A percentile compares a stretch with the other conserved stretches of the same genome.
phyloP scores from a whole-genome alignment of 2,329 filamentous ascomycete species.

The Exophiala sideris region DNA sequence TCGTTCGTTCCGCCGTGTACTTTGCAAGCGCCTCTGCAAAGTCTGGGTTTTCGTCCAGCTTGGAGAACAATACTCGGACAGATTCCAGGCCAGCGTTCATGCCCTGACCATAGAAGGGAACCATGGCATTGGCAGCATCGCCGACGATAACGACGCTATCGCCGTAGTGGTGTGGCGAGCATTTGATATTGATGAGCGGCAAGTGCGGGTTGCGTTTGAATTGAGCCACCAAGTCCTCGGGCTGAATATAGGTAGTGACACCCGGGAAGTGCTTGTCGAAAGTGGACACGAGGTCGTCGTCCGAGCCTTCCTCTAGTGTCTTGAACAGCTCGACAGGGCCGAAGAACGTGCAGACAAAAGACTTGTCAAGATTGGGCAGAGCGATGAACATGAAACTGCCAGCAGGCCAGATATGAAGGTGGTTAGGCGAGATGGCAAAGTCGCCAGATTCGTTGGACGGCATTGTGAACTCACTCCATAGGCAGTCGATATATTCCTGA shows the following conservation, averaged over 20 bases:
- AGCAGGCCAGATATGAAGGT: slow-evolving; percentile 96
- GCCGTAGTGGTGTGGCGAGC: slow-evolving; percentile 77
- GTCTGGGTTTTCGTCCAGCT: slow-evolving; percentile 62
- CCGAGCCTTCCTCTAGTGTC: slow-evolving; percentile 61
- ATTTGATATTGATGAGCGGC: slow-evolving; percentile 90
- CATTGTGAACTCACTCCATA: slow-evolving; percentile 96
- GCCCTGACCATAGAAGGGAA: slow-evolving; percentile 96
- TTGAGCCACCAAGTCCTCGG: slow-evolving; percentile 65
- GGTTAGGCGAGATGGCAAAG: slow-evolving; percentile 84
- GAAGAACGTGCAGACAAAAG: slow-evolving; percentile 94
- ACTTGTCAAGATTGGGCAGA: slow-evolving; percentile 80
- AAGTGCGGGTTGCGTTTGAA: slow-evolving; percentile 83
- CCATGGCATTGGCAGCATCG: slow-evolving; percentile 95
- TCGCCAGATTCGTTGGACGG: slow-evolving; percentile 46
- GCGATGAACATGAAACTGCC: slow-evolving; percentile 98
- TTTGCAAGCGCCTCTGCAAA: slow-evolving; percentile 57
- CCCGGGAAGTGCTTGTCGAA: slow-evolving; percentile 86
- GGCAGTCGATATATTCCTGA: slow-evolving; percentile 91
- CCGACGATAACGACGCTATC: slow-evolving; percentile 80
- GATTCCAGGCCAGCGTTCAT: slow-evolving; percentile 98
- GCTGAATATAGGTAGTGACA: slow-evolving; percentile 60
- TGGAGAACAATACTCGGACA: slow-evolving; percentile 79
- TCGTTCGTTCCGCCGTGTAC: slow-evolving; percentile 70
- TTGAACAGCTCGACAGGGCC: slow-evolving; percentile 69
- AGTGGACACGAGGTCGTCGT: slow-evolving; percentile 58